Evolutionary conservation across 805 yeast genomes (phyloP), one percentile per base, ranked within the genome.

Genomic region (Cyberlindnera xylosilytica): DNA sequence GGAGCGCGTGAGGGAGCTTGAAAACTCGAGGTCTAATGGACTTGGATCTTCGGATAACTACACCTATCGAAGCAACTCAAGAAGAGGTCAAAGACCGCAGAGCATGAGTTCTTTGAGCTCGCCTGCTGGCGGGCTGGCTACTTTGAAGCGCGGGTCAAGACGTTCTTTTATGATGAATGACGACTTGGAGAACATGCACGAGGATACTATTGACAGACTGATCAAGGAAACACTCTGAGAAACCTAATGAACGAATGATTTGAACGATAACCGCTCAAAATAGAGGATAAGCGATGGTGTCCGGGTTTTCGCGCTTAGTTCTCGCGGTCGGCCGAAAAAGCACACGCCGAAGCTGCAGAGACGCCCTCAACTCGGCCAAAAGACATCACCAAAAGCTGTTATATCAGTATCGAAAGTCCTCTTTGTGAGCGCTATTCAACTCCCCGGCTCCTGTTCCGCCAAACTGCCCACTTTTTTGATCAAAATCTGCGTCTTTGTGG

Each of bases 1-100:
- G 13, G 47, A 57, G 13, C 49, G 54, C 10, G 60, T 64, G 6
- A 45, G 46, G 36, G 64, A 61, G 27, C 48, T 65, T n/a, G 65
- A 64, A 41, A 26, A 8, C 20, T 33, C 20, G 18, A 29, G 13
- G 23, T 15, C 28, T 12, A 19, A 31, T 20, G 26, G 37, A 3
- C 4, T 34, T 2, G 23, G 23, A 19, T 39, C 45, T 16, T 36
- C 18, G 22, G 31, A 24, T 18, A 26, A 28, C 12, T 6, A 20
- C 36, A 8, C 16, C 12, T 23, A 31, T 15, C 30, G 33, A 10
- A 28, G 27, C 23, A 36, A n/a, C 11, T 33, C 33, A 34, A 33
- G 34, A 23, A 35, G 18, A 17, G 20, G 38, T 6, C 38, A 34
- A 23, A 43, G 46, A 32, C 46, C 46, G 3, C 11, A 36, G 20